A percentile compares a stretch with the other conserved stretches of the same genome.
Evolutionary conservation across 257 asterid genomes (phyloP).

Genomic region (Rubia yunnanensis): DNA sequence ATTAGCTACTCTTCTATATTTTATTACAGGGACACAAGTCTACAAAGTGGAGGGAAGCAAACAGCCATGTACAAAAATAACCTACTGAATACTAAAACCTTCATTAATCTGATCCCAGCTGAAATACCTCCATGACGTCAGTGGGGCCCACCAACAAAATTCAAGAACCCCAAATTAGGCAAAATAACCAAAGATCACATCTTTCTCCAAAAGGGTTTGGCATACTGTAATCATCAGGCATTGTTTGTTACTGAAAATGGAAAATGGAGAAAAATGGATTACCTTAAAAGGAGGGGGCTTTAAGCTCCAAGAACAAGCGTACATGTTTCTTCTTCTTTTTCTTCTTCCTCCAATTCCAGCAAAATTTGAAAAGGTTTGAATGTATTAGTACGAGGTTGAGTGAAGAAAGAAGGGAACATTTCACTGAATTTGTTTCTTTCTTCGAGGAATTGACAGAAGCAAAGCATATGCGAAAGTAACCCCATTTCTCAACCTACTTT

Average conservation of each 20-base stretch:
- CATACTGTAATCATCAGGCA: background rate
- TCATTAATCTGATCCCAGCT: background rate
- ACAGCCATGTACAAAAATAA: background rate
- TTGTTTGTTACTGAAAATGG: background rate
- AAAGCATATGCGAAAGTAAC: slow-evolving; percentile 10
- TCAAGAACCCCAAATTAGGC: background rate
- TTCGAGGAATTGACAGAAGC: slow-evolving; percentile 2
- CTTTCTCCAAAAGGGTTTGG: background rate
- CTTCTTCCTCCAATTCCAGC: background rate
- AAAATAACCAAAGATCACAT: background rate
- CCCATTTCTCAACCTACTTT: background rate
- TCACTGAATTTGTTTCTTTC: slow-evolving; percentile 4
- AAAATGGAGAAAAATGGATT: background rate
- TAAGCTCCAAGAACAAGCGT: background rate
- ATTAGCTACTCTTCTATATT: too few relatives aligned
- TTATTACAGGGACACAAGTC: background rate
- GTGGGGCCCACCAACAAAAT: too few relatives aligned
- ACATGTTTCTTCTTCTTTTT: slow-evolving; percentile 12
- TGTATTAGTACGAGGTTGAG: background rate
- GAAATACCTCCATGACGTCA: too few relatives aligned
- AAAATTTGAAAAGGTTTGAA: background rate
- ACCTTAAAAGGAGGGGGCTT: slow-evolving; percentile 10
- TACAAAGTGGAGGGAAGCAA: background rate
- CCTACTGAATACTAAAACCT: background rate
- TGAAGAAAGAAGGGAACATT: background rate